Base-by-base conservation (phyloP, 192 early-diverging fungal genomes). In the Coemansia guatemalensis region DNA sequence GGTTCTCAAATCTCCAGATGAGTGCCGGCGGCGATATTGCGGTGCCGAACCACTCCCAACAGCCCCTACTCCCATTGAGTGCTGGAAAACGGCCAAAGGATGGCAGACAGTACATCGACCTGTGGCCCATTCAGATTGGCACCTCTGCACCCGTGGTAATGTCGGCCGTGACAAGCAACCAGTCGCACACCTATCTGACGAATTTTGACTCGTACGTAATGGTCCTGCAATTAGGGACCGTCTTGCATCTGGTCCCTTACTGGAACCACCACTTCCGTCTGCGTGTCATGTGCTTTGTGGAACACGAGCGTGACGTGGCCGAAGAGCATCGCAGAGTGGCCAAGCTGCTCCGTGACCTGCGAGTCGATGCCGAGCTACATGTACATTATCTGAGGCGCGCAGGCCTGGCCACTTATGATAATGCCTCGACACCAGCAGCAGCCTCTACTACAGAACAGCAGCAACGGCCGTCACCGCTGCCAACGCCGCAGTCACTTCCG, bases 211-310 rank as follows among this genome's bases (percentile, higher is more conserved):
- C 88, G 0, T 89, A 89, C 61, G 85, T 88, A 29, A 85, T 89
- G 85, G 88, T 91, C 8, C 68, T 91, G 44, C 89, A 91, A 72
- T 82, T 91, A 53, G 89, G 87, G 18, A 88, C 87, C 8, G 88
- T 91, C 24, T 61, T 91, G 49, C 84, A 89, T 39, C 82, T 89
- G 83, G 87, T 88, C 8, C 85, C 85, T 3, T 79, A 87, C 53
- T 90, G 89, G 89, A 82, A 76, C 60, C 71, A 83, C 25, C 83
- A 83, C 63, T 89, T 81, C 58, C 48, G 33, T 4, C 69, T 89
- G 53, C 86, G 88, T 2, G 85, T 87, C 8, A 84, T 88, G 78
- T 81, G 83, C 41, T 90, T 90, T 86, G 89, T 90, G 18, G 89
- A 89, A 66, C 75, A 86, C 58, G 75, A 62, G 23, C 69, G 75